Conservation (phyloP, 164 flowering plant genomes). For the Macadamia tetraphylla region DNA sequence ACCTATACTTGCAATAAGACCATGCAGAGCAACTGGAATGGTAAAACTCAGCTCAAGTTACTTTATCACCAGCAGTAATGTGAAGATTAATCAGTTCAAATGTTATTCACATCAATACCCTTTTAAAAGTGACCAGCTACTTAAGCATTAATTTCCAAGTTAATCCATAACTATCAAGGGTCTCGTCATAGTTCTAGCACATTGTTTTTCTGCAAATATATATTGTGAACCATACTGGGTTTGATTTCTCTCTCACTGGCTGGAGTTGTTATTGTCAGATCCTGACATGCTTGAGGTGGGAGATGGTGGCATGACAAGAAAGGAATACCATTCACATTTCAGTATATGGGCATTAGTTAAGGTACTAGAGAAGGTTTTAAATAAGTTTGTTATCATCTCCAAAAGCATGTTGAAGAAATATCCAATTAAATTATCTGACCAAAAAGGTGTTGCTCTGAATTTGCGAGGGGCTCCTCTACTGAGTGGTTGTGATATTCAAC, state of each 20-base stretch:
- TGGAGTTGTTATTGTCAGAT: constrained; percentile 30
- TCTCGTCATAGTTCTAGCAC: too few relatives aligned
- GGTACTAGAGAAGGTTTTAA: constrained; percentile 16
- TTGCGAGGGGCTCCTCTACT: constrained; percentile 60
- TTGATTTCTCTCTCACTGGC: neutral
- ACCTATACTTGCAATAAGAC: constrained; percentile 43
- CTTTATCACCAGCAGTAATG: too few relatives aligned
- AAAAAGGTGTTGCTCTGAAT: neutral
- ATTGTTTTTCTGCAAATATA: too few relatives aligned
- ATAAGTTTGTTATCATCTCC: too few relatives aligned
- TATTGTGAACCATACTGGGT: neutral
- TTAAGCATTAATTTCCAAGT: neutral
- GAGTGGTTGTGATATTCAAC: constrained; percentile 66
- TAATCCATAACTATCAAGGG: too few relatives aligned
- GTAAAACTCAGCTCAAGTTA: constrained; percentile 22
- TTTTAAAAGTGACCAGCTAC: too few relatives aligned
- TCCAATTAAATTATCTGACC: too few relatives aligned
- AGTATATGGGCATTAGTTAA: constrained; percentile 84
- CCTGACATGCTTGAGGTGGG: constrained; percentile 96
- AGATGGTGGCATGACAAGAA: constrained; percentile 74
- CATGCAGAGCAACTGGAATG: constrained; percentile 83
- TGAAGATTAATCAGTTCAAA: too few relatives aligned
- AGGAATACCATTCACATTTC: constrained; percentile 76
- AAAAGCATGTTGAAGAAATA: too few relatives aligned
- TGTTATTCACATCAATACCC: too few relatives aligned